Base-by-base conservation (phyloP, 2,329 filamentous ascomycete genomes). In the Geoglossum cookeanum region DNA sequence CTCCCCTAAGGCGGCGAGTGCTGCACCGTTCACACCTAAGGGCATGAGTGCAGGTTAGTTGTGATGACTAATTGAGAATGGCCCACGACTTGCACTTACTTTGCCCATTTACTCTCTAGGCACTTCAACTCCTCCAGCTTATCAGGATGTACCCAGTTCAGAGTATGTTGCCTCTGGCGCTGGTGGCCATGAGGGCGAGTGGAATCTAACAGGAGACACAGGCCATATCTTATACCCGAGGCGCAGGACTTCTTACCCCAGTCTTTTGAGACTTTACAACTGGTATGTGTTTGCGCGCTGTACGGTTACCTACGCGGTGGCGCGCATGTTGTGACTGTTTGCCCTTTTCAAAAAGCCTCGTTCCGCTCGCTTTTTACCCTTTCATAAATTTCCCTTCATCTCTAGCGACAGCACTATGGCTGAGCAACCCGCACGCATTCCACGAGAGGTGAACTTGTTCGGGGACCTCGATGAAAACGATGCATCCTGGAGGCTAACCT, bases 1-100 rank as follows among this genome's bases (percentile, higher is more conserved):
- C 61, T 92, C 90, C 6, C 87, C 89, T 1, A 89, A 94, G 70
- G 85, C 87, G 57, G 90, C 85, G n/a, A 92, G 79, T 68, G 92
- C 91, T 27, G 85, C 88, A 22, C 82, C 87, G 3, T 94, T 94
- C 64, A 92, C 85, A 17, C 87, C 87, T 37, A 78, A 86, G 64
- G 81, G 75, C 59, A 67, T 71, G 37, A 45, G 27, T 32, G 37
- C 52, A 49, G 44, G 54, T 49, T 42, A 33, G 42, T 48, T 42
- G 55, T 42, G 29, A 37, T 27, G n/a, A 44, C 45, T 52, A 48
- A 35, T 15, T 45, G 49, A 30, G 30, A 33, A 56, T 32, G 57
- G 53, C 44, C 45, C 57, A 33, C 52, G 42, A 54, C 60, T 60
- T 59, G 27, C 56, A 55, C 49, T 47, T 15, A 55, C 15, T 44